Evolutionary conservation across 2,329 filamentous ascomycete genomes (phyloP), one percentile per base, ranked within the genome.

Genomic region (Paracorniculantispora psalliotae): DNA sequence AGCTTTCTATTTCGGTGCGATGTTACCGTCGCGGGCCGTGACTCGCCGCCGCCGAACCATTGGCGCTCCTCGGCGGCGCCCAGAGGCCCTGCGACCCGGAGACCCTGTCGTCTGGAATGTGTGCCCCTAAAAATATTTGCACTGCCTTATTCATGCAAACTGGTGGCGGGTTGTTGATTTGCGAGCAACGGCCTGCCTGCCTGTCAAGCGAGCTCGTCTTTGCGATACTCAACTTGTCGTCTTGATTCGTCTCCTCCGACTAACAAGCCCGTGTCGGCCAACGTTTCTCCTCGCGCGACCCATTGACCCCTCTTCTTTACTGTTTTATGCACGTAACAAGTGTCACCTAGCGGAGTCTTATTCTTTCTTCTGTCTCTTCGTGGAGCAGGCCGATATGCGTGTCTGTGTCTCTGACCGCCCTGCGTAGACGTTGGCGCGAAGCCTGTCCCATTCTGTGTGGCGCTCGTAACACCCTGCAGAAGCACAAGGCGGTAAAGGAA

Each of bases 401-500:
- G 43, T 51, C 35, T 28, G 46, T 43, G 30, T 50, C 19, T 35
- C 46, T 57, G 54, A 57, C 54, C 54, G 54, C 54, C 46, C 33
- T 33, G 25, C 37, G 35, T 49, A 30, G 21, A 57, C 25, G 10
- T 46, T 41, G 26, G 39, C 41, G 19, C 43, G 17, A 57, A 23
- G 23, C 25, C 44, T n/a, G 43, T 33, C 33, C 46, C 47, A 19
- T 48, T 21, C 19, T 47, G 28, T n/a, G 41, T 30, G 41, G 54
- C 46, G 54, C 54, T 30, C 8, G 54, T 57, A 33, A 43, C 35
- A 49, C 54, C 35, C 23, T 37, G 25, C 54, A 23, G 35, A 49
- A 41, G n/a, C 46, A 57, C 54, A 49, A 43, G 54, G 54, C 54
- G 54, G 54, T 57, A 57, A 57, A 48, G 37, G 28, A 55, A n/a